Evolutionary conservation across 129 eudicot genomes (phyloP).

Genomic region (Daucus carota): DNA sequence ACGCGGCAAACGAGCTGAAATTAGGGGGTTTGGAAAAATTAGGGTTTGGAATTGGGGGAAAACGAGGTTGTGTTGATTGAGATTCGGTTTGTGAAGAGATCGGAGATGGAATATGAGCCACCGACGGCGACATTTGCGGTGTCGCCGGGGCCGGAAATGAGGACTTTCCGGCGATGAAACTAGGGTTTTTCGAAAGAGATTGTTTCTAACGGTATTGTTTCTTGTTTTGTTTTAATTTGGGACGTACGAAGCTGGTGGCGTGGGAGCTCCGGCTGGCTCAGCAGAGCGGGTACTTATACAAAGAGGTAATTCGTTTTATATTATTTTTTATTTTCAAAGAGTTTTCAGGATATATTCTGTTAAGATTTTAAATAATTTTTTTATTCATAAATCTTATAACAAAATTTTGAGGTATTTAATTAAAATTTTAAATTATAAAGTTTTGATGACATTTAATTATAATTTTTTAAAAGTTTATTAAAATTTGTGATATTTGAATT

Average conservation of each 20-base stretch:
- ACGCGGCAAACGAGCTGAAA: conserved; percentile 26
- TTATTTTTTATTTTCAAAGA: no score
- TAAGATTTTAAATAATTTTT: no score
- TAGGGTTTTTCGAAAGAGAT: conserved; percentile 14
- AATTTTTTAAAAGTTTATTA: no score
- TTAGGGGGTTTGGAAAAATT: conserved; percentile 14
- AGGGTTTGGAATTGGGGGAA: conserved; percentile 38
- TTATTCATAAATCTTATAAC: no score
- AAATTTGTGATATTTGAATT: no score
- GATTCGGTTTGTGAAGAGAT: conserved; percentile 5
- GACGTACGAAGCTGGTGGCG: background rate
- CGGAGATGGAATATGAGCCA: conserved; percentile 24
- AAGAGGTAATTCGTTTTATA: no score
- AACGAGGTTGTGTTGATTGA: conserved; percentile 17
- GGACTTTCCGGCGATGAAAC: conserved; percentile 7
- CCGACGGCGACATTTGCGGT: conserved; percentile 35
- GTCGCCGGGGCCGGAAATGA: conserved; percentile 13
- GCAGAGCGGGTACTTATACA: background rate
- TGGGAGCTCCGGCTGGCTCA: background rate
- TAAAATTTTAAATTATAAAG: no score
- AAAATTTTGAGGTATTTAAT: no score
- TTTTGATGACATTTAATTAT: no score
- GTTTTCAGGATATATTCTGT: no score
- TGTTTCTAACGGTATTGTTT: background rate
- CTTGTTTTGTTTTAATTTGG: background rate